Evolutionary conservation across 768 basidiomycete species (phyloP).

Genomic region (Podaxis sp.): DNA sequence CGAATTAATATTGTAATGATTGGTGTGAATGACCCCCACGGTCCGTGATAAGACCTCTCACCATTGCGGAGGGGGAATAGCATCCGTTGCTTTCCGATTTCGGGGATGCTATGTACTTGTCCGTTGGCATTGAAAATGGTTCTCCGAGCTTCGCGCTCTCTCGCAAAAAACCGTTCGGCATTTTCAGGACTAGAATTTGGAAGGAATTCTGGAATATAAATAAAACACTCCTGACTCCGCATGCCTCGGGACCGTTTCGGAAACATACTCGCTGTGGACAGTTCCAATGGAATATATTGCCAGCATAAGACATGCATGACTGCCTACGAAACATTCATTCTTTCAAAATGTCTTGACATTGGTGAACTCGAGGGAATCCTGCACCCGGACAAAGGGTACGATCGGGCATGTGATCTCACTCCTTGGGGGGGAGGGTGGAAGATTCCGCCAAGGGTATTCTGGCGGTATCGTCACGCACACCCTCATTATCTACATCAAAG

Average conservation of each 20-base stretch:
- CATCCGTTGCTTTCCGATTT: neutral
- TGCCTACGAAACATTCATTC: neutral
- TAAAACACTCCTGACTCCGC: neutral
- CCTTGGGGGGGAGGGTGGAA: neutral
- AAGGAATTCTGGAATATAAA: neutral
- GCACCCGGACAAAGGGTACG: neutral
- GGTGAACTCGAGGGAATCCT: neutral
- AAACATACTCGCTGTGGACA: neutral
- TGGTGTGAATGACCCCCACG: neutral
- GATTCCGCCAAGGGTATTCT: neutral
- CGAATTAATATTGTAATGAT: too few relatives aligned
- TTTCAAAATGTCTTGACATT: neutral
- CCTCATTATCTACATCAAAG: conserved; percentile 1
- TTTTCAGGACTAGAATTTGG: neutral
- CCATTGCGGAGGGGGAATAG: neutral
- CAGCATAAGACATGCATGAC: neutral
- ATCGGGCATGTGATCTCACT: neutral
- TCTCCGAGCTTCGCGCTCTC: conserved; percentile 1
- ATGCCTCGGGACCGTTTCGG: neutral
- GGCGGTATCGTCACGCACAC: neutral
- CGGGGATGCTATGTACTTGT: neutral
- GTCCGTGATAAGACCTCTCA: neutral
- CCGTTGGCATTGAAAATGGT: neutral
- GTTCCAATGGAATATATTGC: neutral
- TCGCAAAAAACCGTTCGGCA: neutral